Conservation (phyloP, 148 eudicot species). For the Limonium bicolor region DNA sequence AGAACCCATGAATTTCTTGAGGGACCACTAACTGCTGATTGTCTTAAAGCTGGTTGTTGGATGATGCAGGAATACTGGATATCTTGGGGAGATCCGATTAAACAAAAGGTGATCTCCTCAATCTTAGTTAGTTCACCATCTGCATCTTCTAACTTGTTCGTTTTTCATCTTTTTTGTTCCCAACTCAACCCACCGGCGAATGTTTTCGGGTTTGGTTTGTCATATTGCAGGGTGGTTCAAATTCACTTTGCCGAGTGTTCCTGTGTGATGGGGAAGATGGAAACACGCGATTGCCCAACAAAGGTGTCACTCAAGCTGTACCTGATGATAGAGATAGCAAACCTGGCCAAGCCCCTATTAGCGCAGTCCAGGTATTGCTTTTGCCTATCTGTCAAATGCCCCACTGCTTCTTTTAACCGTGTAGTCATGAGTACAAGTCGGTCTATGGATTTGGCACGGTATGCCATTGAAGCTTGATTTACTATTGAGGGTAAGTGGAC, state of each 20-base stretch:
- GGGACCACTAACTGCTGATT: conserved; percentile 20
- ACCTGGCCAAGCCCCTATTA: conserved; percentile 6
- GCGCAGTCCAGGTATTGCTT: conserved; percentile 23
- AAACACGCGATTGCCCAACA: conserved; percentile 6
- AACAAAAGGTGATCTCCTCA: conserved; percentile 20
- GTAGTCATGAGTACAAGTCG: too few relatives aligned
- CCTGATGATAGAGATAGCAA: conserved; percentile 1
- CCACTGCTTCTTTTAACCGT: too few relatives aligned
- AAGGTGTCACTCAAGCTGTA: neutral
- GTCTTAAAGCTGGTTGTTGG: conserved; percentile 33
- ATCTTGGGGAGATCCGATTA: conserved; percentile 8
- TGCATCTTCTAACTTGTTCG: conserved; percentile 1
- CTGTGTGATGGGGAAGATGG: conserved; percentile 9
- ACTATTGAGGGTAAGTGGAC: too few relatives aligned
- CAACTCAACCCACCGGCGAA: conserved; percentile 18
- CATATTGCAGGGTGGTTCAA: conserved; percentile 30
- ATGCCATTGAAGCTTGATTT: too few relatives aligned
- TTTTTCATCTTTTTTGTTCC: too few relatives aligned
- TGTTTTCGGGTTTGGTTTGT: conserved; percentile 29
- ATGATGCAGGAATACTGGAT: conserved; percentile 49
- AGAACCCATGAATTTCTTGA: conserved; percentile 37
- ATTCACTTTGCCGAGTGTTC: conserved; percentile 34
- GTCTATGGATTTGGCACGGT: too few relatives aligned
- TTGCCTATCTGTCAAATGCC: too few relatives aligned
- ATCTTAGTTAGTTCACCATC: neutral